These are phyloP conservation scores for Peronospora destructor DNA, from an alignment of 352 stramenopile species.

Conservation along the genomic window DNA sequence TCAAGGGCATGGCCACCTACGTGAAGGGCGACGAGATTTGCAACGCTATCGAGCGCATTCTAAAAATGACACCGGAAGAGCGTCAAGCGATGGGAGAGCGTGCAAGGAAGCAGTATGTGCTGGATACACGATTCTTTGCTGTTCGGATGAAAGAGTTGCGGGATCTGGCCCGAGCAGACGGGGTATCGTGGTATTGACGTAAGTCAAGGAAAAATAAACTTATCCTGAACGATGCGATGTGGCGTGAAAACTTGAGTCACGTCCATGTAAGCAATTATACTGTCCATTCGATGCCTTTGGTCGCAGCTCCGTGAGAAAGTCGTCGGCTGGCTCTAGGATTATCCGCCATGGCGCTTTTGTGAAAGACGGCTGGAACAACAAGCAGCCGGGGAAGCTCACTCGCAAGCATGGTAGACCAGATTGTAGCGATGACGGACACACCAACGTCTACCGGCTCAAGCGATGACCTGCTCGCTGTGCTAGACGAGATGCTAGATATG, in stretches of 20 bases:
- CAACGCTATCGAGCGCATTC: conserved; percentile 33
- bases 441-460: conserved; percentile 14
- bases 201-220: conserved; percentile 8
- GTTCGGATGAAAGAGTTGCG: conserved; percentile 23
- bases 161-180: conserved; percentile 6
- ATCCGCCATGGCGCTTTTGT: conserved; percentile 9
- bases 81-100: conserved; percentile 26
- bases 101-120: conserved; percentile 26
- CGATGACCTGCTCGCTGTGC: conserved; percentile 21
- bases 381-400: conserved; percentile 4
- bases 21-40: conserved; percentile 43
- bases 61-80: conserved; percentile 28
- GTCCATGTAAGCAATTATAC: background rate
- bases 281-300: conserved; percentile 1
- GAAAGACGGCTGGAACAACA: background rate
- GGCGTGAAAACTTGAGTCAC: background rate
- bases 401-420: conserved; percentile 1
- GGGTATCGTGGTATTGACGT: conserved; percentile 8
- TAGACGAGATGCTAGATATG: conserved; percentile 27
- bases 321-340: conserved; percentile 12
- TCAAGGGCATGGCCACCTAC: conserved; percentile 40
- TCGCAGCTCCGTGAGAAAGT: conserved; percentile 3
- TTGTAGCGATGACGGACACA: conserved; percentile 1
- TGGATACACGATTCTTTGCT: conserved; percentile 25
- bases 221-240: background rate